Percentiles rank a stretch among this genome's conserved stretches.
phyloP scores from a whole-genome alignment of 768 basidiomycete species.

The Mycena galopus region DNA sequence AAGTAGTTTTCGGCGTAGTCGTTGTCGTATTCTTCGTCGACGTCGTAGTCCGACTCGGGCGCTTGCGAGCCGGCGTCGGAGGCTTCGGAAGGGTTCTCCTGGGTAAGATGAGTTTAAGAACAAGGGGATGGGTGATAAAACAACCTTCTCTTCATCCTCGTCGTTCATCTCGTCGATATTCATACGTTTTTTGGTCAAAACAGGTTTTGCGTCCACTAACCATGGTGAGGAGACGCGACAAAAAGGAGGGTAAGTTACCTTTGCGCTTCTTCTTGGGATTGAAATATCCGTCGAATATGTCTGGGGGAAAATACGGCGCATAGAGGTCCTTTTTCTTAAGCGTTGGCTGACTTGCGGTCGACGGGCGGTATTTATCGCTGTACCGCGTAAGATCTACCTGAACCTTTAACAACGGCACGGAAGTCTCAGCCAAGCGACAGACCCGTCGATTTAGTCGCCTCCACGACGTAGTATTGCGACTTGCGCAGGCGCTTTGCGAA shows the following conservation, averaged over 20 bases:
- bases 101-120: neutral
- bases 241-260: slow-evolving; percentile 46
- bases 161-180: slow-evolving; percentile 80
- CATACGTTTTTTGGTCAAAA: slow-evolving; percentile 54
- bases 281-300: slow-evolving; percentile 84
- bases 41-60: slow-evolving; percentile 83
- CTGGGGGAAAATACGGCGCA: slow-evolving; percentile 81
- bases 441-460: slow-evolving; percentile 76
- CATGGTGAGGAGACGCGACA: neutral
- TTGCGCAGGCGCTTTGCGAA: slow-evolving; percentile 74
- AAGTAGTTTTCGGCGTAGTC: slow-evolving; percentile 94
- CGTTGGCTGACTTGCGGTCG: slow-evolving; percentile 68
- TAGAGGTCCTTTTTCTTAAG: slow-evolving; percentile 80
- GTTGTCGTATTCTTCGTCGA: slow-evolving; percentile 92
- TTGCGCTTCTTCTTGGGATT: slow-evolving; percentile 78
- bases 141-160: slow-evolving; percentile 71
- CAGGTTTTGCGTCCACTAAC: slow-evolving; percentile 47
- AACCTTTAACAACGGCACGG: neutral
- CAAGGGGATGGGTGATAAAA: slow-evolving; percentile 8
- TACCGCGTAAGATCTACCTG: slow-evolving; percentile 80
- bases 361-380: slow-evolving; percentile 86
- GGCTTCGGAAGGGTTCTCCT: slow-evolving; percentile 81
- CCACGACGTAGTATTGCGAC: slow-evolving; percentile 82
- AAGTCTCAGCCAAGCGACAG: slow-evolving; percentile 20
- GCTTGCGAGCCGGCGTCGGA: slow-evolving; percentile 78